These are phyloP conservation scores for Oryza rufipogon DNA, from an alignment of 176 grass and related monocot species.

Conservation along the genomic window DNA sequence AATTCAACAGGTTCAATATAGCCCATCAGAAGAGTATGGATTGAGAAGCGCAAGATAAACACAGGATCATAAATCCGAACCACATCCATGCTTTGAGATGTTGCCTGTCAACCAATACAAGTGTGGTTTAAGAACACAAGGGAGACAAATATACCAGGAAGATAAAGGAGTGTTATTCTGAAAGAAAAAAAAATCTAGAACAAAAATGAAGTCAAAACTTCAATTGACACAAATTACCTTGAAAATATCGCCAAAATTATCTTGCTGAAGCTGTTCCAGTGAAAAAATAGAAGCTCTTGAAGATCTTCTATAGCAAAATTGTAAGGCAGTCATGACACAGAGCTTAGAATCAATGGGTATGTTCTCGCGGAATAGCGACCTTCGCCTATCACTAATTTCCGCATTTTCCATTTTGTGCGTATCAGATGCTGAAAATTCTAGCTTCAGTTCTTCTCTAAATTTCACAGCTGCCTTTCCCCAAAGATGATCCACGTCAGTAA, in stretches of 20 bases:
- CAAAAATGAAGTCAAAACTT: slow-evolving; percentile 27
- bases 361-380: slow-evolving; percentile 80
- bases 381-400: slow-evolving; percentile 58
- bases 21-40: slow-evolving; percentile 77
- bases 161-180: not conserved
- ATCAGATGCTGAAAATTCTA: slow-evolving; percentile 54
- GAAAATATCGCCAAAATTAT: slow-evolving; percentile 52
- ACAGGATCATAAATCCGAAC: slow-evolving; percentile 69
- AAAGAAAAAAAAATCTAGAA: slow-evolving; percentile 28
- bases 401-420: slow-evolving; percentile 45
- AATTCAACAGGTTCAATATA: slow-evolving; percentile 88
- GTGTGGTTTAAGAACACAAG: slow-evolving; percentile 13
- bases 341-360: slow-evolving; percentile 84
- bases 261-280: slow-evolving; percentile 62
- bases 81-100: slow-evolving; percentile 35
- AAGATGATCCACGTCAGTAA: slow-evolving; percentile 88
- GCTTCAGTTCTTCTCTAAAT: slow-evolving; percentile 77
- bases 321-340: slow-evolving; percentile 66
- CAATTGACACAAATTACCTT: slow-evolving; percentile 52
- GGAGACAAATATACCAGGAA: not conserved
- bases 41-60: slow-evolving; percentile 81
- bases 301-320: slow-evolving; percentile 77
- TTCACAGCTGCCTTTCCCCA: slow-evolving; percentile 70
- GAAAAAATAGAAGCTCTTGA: slow-evolving; percentile 57
- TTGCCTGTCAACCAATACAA: slow-evolving; percentile 50